phyloP scores from a whole-genome alignment of 1,139 yeast genomes.

The Debaryomyces subglobosus region DNA sequence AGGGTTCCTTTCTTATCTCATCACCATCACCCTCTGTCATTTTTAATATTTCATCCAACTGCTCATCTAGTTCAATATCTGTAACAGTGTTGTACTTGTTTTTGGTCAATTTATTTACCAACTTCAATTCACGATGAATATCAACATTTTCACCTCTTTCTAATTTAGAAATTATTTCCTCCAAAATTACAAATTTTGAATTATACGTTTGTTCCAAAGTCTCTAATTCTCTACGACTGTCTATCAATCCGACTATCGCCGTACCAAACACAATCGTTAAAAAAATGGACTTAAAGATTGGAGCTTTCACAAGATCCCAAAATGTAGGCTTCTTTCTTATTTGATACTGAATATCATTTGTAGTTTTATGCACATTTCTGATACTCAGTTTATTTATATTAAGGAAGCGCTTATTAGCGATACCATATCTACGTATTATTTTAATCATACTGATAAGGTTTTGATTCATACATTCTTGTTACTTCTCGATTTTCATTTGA shows the following conservation, averaged over 20 bases:
- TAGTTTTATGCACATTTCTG: slow-evolving; percentile 3
- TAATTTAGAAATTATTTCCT: slow-evolving; percentile 34
- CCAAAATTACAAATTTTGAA: slow-evolving; percentile 35
- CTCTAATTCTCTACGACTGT: slow-evolving; percentile 38
- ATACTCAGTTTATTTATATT: not conserved
- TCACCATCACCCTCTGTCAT: slow-evolving; percentile 29
- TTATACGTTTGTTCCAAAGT: slow-evolving; percentile 31
- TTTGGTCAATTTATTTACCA: slow-evolving; percentile 40
- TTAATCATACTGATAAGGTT: not conserved
- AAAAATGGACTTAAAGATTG: slow-evolving; percentile 43
- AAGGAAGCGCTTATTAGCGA: not conserved
- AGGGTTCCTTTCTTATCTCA: not conserved
- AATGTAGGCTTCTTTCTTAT: slow-evolving; percentile 19
- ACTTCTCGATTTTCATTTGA: not conserved
- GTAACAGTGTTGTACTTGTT: slow-evolving; percentile 33
- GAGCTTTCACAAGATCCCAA: slow-evolving; percentile 27
- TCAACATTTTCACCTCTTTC: slow-evolving; percentile 38
- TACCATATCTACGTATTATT: not conserved
- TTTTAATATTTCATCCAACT: slow-evolving; percentile 39
- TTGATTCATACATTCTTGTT: not conserved
- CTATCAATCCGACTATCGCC: slow-evolving; percentile 42
- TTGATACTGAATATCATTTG: not conserved
- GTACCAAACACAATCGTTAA: slow-evolving; percentile 45
- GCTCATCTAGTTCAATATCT: slow-evolving; percentile 46
- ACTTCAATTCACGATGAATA: slow-evolving; percentile 38